phyloP scores from a whole-genome alignment of 352 stramenopile species.

The Pythium myriotylum region DNA sequence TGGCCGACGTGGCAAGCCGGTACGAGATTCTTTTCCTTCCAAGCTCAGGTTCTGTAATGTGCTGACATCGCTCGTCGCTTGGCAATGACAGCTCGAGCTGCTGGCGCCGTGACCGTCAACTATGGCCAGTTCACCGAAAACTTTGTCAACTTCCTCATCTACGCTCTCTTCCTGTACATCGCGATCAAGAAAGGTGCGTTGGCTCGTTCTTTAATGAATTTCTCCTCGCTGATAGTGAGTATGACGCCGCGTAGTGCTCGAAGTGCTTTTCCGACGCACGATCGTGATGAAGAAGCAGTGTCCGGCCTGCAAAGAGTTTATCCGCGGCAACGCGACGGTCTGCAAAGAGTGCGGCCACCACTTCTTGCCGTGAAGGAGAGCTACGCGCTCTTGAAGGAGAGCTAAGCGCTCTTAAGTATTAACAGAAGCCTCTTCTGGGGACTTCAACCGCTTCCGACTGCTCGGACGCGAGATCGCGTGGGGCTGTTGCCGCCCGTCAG shows the following conservation, averaged over 20 bases:
- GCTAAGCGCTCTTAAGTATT: no score
- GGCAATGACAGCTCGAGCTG: constrained; percentile 41
- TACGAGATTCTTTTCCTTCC: constrained; percentile 20
- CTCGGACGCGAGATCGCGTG: no score
- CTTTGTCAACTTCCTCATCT: constrained; percentile 75
- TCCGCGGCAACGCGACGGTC: constrained; percentile 51
- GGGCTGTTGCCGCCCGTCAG: no score
- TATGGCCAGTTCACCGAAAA: constrained; percentile 72
- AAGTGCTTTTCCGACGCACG: constrained; percentile 64
- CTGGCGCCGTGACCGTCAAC: constrained; percentile 68
- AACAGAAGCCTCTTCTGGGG: no score
- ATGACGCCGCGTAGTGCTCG: constrained; percentile 50
- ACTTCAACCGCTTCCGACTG: no score
- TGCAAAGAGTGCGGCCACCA: constrained; percentile 41
- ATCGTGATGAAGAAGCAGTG: constrained; percentile 69
- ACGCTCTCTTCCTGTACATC: constrained; percentile 71
- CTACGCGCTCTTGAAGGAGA: no score
- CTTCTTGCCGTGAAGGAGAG: constrained; percentile 13
- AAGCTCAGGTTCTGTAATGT: no score
- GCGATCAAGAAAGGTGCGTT: constrained; percentile 67
- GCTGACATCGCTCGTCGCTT: no score
- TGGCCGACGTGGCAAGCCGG: constrained; percentile 73
- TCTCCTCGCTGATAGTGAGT: no score
- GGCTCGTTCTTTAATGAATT: background rate
- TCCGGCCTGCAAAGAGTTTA: constrained; percentile 67